Conservation (phyloP, 2,329 filamentous ascomycete species). For the Purpureocillium takamizusanense region DNA sequence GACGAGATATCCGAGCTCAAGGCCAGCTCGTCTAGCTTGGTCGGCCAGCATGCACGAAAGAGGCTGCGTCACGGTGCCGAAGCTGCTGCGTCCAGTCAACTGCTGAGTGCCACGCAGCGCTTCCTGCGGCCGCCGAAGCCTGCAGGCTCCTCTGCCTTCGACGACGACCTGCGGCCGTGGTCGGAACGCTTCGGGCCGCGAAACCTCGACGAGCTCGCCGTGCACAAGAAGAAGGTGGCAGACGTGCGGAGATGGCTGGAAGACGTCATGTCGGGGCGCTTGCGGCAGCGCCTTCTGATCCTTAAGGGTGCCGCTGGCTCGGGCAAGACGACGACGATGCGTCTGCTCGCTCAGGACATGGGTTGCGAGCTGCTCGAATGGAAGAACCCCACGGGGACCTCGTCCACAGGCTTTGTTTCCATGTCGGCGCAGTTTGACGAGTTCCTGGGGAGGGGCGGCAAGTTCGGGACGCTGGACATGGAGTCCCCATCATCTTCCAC, state of each 20-base stretch:
- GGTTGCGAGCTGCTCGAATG: constrained; percentile 75
- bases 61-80: constrained; percentile 31
- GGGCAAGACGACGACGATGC: constrained; percentile 84
- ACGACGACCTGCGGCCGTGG: constrained; percentile 67
- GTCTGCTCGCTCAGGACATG: constrained; percentile 69
- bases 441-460: constrained; percentile 74
- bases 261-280: constrained; percentile 56
- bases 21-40: constrained; percentile 41
- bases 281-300: constrained; percentile 66
- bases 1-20: constrained; percentile 45
- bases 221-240: constrained; percentile 87
- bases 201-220: constrained; percentile 74
- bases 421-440: constrained; percentile 81
- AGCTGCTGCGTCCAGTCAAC: constrained; percentile 9
- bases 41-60: constrained; percentile 47
- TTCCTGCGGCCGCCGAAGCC: constrained; percentile 38
- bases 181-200: constrained; percentile 72
- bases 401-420: constrained; percentile 55
- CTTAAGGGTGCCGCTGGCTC: constrained; percentile 86
- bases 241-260: constrained; percentile 82
- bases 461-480: constrained; percentile 62
- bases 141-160: constrained; percentile 14
- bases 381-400: constrained; percentile 67
- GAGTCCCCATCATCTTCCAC: constrained; percentile 20
- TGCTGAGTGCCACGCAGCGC: constrained; percentile 34